Evolutionary conservation across 2,329 filamentous ascomycete genomes (phyloP), one percentile per base, ranked within the genome.

Genomic region (Coniosporium tulheliwenetii): DNA sequence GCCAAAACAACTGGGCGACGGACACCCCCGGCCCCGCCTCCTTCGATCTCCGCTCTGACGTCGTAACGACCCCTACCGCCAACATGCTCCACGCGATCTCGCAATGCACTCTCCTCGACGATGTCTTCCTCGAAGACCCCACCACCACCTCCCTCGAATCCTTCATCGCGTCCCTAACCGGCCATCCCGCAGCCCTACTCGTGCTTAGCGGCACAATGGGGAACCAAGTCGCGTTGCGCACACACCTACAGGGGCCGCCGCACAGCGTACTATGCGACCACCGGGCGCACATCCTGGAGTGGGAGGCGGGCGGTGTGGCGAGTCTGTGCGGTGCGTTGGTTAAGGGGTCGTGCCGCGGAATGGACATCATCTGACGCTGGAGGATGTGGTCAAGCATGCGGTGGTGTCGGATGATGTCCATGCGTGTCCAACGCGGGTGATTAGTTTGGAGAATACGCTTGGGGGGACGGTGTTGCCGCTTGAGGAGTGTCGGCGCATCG

Each of bases 201-300:
- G 84, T 94, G 41, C 69, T 93, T 44, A 91, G 84, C 0, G 89
- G 89, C 3, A 94, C 87, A 4, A 94, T 94, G 86, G 86, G 85
- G 34, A 95, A 95, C 62, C 86, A 94, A 58, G 67, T 95, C 13
- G 79, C 81, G 0, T 70, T 94, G 35, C 77, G 87, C 33, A 72
- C 82, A 1, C 81, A 91, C 44, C 70, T 95, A 10, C 72, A 68
- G 1, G 80, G 84, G 44, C 86, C 87, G 10, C 89, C 89, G 0
- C 77, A 93, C 56, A 73, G 74, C 7, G 74, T 95, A 5, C 64
- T 95, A 8, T 85, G 81, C 50, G 87, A 95, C 55, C 67, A 78
- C 47, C 73, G 85, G 30, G 74, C 77, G 4, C 89, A 95, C 56
- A 82, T 95, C 43, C 66, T 84, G 43, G 68, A 77, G 34, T 77